Base-by-base conservation (phyloP, 2,329 filamentous ascomycete species). In the Penicillium nordicum region DNA sequence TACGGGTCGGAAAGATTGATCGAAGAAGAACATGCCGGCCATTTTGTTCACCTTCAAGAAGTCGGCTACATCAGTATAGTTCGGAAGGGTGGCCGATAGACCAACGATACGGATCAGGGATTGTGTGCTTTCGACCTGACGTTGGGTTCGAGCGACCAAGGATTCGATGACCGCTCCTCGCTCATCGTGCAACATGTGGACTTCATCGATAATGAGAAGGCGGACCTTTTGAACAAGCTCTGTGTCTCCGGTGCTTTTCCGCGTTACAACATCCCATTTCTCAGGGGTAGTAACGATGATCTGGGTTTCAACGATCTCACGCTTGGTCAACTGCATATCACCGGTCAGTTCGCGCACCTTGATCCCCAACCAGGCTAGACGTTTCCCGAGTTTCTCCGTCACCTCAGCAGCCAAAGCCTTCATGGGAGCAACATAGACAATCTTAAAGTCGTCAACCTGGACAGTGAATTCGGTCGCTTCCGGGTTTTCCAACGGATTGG, bases 111-210 rank as follows among this genome's bases (percentile, higher is more conserved):
- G 90, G 69, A 99, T 99, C 46, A 99, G 81, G 1, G 92, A 97
- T 73, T 99, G 94, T 0, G 94, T 99, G 72, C 92, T 97, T 76
- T 99, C 95, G 0, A 99, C 95, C 69, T 99, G 94, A 61, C 94
- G 83, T 76, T 97, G 88, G 0, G 95, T 99, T 66, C 94, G 85
- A 11, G 94, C 94, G 16, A 99, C 95, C 23, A 99, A 81, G 6
- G 93, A 97, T 71, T 99, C 94, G 29, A 99, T 82, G 0, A 99
- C 95, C 12, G 95, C 92, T 69, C 94, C 94, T 72, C 94, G 87
- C 74, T 97, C 94, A 72, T 99, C 94, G 68, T 99, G 95, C 67
- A 99, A 87, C 95, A 99, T 99, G 71, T 99, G 94, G 1, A 99
- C 94, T 77, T 99, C 94, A 73, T 99, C 94, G 60, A 99, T 97